Conservation (phyloP, 371 early-diverging fungal genomes). For the Ecytonucleospora hepatopenaei region DNA sequence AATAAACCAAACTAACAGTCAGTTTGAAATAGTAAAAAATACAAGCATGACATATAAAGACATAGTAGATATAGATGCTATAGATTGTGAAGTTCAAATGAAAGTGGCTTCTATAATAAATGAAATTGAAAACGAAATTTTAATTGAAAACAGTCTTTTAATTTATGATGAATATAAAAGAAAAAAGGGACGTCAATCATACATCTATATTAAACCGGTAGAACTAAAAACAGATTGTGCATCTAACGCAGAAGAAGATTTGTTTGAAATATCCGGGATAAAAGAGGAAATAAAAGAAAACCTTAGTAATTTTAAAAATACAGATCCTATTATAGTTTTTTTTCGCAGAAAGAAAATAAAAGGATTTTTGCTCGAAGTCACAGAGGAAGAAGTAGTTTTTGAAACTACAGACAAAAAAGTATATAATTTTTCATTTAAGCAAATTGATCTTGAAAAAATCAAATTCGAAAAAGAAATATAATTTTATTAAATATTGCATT, state of each 20-base stretch:
- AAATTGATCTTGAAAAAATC: neutral
- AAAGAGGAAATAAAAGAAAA: neutral
- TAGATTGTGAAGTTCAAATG: neutral
- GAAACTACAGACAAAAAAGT: neutral
- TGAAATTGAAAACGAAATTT: neutral
- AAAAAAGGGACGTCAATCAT: neutral
- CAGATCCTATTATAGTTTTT: neutral
- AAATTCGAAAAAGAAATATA: constrained; percentile 3
- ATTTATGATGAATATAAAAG: neutral
- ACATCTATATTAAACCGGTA: neutral
- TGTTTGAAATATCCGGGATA: neutral
- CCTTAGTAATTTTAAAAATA: neutral
- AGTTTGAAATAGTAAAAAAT: no score
- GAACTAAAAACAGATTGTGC: neutral
- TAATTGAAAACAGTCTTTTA: neutral
- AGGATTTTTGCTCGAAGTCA: neutral
- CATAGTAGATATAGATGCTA: neutral
- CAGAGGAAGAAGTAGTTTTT: neutral
- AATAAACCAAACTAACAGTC: no score
- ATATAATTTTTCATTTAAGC: neutral
- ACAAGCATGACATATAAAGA: neutral
- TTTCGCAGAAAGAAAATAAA: neutral
- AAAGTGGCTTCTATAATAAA: neutral
- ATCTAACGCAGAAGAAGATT: constrained; percentile 1
- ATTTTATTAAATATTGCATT: neutral